Conservation (phyloP, 495 filamentous ascomycete genomes). For the Parathielavia appendiculata region DNA sequence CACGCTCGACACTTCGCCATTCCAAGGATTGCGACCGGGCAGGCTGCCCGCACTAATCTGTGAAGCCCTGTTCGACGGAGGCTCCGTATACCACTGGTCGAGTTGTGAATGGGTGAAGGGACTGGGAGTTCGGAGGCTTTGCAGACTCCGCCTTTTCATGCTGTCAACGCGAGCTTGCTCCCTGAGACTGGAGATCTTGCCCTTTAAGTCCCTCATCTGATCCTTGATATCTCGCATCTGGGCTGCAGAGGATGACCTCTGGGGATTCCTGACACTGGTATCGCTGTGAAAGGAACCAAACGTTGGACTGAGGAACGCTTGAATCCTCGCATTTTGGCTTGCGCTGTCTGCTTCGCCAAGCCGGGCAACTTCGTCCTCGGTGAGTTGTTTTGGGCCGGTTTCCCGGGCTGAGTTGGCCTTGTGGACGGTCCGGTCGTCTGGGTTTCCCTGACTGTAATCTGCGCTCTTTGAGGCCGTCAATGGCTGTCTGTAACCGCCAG, state of each 20-base stretch:
- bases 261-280: slow-evolving; percentile 27
- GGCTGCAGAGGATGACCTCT: slow-evolving; percentile 52
- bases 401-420: slow-evolving; percentile 24
- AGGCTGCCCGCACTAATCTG: slow-evolving; percentile 17
- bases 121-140: slow-evolving; percentile 77
- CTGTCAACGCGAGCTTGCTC: slow-evolving; percentile 78
- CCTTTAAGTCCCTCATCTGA: slow-evolving; percentile 91
- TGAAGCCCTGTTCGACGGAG: slow-evolving; percentile 28
- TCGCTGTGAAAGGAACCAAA: slow-evolving; percentile 33
- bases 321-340: slow-evolving; percentile 29
- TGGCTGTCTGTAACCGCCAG: slow-evolving; percentile 46
- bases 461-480: slow-evolving; percentile 35
- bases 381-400: slow-evolving; percentile 34
- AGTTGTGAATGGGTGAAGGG: slow-evolving; percentile 68
- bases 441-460: slow-evolving; percentile 31
- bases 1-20: slow-evolving; percentile 34
- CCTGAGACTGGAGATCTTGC: slow-evolving; percentile 79
- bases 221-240: slow-evolving; percentile 81
- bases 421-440: slow-evolving; percentile 21
- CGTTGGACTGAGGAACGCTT: slow-evolving; percentile 38
- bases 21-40: slow-evolving; percentile 30
- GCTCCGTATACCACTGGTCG: slow-evolving; percentile 66
- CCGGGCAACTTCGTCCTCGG: slow-evolving; percentile 35
- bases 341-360: slow-evolving; percentile 24
- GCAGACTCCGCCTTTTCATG: slow-evolving; percentile 74